Evolutionary conservation across 257 asterid species (phyloP), one percentile per base, ranked within the genome.

Genomic region (Solanum chilense): DNA sequence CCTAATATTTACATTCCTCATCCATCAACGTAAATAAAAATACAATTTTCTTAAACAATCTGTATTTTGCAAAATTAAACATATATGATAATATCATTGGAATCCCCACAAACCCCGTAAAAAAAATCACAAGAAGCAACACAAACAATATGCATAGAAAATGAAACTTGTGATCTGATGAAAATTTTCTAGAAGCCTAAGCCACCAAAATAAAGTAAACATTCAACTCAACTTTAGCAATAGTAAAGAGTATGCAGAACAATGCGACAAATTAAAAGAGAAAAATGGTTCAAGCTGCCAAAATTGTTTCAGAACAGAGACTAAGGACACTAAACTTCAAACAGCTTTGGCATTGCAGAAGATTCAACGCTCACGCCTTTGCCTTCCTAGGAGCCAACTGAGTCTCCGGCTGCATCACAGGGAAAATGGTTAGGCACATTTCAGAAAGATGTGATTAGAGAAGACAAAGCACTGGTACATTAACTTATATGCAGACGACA

Each of bases 381-480:
- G 86, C 58, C 75, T 85, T 88, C 41, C 82, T 86, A 56, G 90
- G 23, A 20, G 90, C 88, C 86, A 88, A 33, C 70, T 88, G 90
- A 11, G 87, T 52, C 82, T 88, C 90, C 13, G 90, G 82, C 90
- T 88, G 88, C 85, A 88, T 25, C 76, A 76, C 12, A 29, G 86
- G 18, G 3, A n/a, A 29, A 45, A 39, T 5, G 27, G 29, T 85
- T 58, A 42, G 37, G n/a, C 6, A 29, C 20, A 81, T 3, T 29
- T 29, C 2, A 52, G 3, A 18, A 31, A 52, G 7, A 47, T 52
- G 0, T 16, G 62, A n/a, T 15, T 9, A 16, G 66, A 20, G 8
- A 47, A 5, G 66, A 78, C 84, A 27, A 44, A 78, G 27, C 9
- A 45, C 35, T 4, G 27, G 18, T 45, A 80, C 16, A 2, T 80